Evolutionary conservation across 2,329 filamentous ascomycete genomes (phyloP).

Genomic region (Penicillium verrucosum): DNA sequence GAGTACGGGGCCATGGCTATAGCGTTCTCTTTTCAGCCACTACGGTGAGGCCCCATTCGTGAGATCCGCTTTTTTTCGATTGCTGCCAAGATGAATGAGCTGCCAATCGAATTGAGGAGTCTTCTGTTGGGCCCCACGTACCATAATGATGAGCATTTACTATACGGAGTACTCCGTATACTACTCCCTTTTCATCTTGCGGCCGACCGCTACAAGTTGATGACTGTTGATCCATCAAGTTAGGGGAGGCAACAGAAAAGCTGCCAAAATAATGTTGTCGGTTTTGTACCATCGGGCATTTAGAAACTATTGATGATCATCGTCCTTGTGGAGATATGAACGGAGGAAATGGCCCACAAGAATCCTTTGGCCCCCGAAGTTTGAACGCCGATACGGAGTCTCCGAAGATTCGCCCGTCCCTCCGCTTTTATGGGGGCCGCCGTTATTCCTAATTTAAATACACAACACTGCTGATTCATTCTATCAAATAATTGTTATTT

Average conservation of each 20-base stretch:
- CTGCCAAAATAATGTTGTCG: neutral
- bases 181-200: neutral
- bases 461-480: no score
- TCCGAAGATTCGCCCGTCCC: neutral
- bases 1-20: conserved; percentile 23
- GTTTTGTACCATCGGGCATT: neutral
- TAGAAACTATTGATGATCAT: neutral
- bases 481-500: no score
- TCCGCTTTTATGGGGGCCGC: no score
- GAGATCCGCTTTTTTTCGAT: conserved; percentile 2
- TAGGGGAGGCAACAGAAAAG: neutral
- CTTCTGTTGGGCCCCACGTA: neutral
- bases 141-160: neutral
- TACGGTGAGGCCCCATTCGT: conserved; percentile 25
- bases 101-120: neutral
- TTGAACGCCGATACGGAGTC: neutral
- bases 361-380: neutral
- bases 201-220: neutral
- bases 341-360: neutral
- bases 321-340: neutral
- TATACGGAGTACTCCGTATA: no score
- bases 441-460: no score
- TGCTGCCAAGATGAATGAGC: neutral
- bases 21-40: conserved; percentile 22
- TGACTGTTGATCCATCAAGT: neutral